phyloP scores from a whole-genome alignment of 2,329 filamentous ascomycete species.

The Trichoderma sp. region DNA sequence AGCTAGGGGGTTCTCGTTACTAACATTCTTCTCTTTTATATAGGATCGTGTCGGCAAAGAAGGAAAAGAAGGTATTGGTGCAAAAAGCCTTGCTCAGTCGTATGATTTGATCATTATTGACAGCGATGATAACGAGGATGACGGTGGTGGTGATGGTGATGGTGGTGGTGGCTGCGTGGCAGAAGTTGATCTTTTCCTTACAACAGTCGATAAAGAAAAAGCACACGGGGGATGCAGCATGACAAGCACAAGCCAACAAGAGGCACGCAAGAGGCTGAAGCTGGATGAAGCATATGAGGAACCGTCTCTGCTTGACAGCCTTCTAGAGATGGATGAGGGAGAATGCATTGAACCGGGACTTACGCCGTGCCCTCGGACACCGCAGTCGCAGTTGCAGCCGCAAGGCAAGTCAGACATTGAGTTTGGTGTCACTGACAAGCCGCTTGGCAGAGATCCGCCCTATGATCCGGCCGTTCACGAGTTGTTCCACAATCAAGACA shows the following conservation, averaged over 20 bases:
- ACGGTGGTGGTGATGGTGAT: not conserved
- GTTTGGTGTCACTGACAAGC: not conserved
- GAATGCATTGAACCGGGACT: not conserved
- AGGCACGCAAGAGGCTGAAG: not conserved
- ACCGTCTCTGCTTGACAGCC: not conserved
- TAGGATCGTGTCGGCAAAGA: not conserved
- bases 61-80: not conserved
- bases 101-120: not conserved
- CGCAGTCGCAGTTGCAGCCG: not conserved
- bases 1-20: not conserved
- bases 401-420: not conserved
- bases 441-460: constrained; percentile 7
- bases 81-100: not conserved
- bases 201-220: not conserved
- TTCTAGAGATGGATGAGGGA: not conserved
- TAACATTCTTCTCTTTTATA: not conserved
- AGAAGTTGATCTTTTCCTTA: constrained; percentile 11
- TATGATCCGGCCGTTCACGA: constrained; percentile 29
- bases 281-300: not conserved
- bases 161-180: not conserved
- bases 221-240: not conserved
- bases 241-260: not conserved
- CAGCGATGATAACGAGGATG: not conserved
- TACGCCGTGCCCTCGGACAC: not conserved
- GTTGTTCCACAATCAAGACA: constrained; percentile 29